Conservation (phyloP, 2,329 filamentous ascomycete species). For the Alternaria gansuensis region DNA sequence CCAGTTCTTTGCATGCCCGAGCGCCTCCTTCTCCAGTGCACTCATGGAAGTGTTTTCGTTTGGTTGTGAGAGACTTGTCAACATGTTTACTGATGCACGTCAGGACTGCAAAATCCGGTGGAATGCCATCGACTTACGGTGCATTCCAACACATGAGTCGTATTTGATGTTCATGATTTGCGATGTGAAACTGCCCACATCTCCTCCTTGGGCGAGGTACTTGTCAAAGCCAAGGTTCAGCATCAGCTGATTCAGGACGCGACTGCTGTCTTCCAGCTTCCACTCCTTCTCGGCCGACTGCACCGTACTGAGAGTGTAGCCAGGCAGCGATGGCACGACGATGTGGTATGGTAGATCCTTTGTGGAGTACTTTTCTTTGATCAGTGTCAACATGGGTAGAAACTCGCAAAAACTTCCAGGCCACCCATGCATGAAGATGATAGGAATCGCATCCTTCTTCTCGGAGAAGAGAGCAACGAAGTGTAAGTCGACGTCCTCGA, state of each 20-base stretch:
- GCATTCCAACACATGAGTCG: constrained; percentile 59
- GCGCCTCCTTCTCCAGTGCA: constrained; percentile 28
- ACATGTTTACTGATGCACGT: constrained; percentile 40
- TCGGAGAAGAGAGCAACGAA: constrained; percentile 66
- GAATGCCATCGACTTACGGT: constrained; percentile 32
- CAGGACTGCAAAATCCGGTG: background rate
- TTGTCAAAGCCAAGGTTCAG: constrained; percentile 63
- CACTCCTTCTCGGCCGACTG: constrained; percentile 60
- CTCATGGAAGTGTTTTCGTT: constrained; percentile 30
- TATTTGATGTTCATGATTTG: constrained; percentile 53
- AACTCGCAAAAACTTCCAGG: constrained; percentile 67
- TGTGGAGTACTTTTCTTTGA: constrained; percentile 60
- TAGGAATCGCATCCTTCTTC: constrained; percentile 61
- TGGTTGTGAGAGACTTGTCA: constrained; percentile 17
- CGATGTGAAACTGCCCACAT: constrained; percentile 61
- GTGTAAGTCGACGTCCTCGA: constrained; percentile 60
- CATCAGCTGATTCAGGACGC: constrained; percentile 65
- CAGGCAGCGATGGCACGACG: constrained; percentile 66
- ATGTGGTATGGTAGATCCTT: constrained; percentile 65
- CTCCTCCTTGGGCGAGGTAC: constrained; percentile 67
- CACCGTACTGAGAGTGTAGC: constrained; percentile 62
- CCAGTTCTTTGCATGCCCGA: constrained; percentile 46
- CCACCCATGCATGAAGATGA: constrained; percentile 67
- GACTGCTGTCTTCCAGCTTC: constrained; percentile 51
- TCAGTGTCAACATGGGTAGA: constrained; percentile 59